Percentiles rank a stretch among this genome's conserved stretches.
phyloP scores from a whole-genome alignment of 2,329 filamentous ascomycete species.

The Ophiocordyceps australis region DNA sequence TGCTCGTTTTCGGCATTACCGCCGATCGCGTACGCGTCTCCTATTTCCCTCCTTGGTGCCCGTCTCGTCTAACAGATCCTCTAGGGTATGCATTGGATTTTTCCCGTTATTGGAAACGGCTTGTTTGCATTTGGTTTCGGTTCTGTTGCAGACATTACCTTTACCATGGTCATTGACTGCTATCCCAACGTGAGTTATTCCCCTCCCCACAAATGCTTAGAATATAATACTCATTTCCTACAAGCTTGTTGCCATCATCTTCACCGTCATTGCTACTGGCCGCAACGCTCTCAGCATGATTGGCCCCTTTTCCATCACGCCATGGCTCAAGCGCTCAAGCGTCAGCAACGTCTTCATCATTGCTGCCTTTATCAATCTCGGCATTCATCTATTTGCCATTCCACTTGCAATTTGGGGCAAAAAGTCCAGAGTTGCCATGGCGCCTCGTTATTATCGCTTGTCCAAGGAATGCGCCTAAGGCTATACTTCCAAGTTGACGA shows the following conservation, averaged over 20 bases:
- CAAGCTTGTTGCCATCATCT: constrained; percentile 7
- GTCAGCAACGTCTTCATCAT: constrained; percentile 6
- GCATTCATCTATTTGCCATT: constrained; percentile 5
- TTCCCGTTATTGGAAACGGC: constrained; percentile 14
- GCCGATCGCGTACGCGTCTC: background rate
- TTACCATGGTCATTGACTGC: constrained; percentile 18
- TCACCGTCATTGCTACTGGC: constrained; percentile 7
- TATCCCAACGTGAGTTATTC: constrained; percentile 12
- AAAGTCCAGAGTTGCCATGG: background rate
- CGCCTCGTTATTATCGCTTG: background rate
- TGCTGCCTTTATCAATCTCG: constrained; percentile 1
- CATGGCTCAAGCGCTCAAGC: constrained; percentile 7
- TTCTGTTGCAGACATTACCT: constrained; percentile 11
- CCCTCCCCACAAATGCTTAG: too few species aligned
- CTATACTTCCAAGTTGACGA: too few species aligned
- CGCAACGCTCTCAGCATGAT: constrained; percentile 7
- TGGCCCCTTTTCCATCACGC: constrained; percentile 5
- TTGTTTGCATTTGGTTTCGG: constrained; percentile 7
- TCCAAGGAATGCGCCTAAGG: background rate
- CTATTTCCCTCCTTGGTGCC: background rate
- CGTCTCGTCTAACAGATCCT: background rate
- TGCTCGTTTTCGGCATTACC: constrained; percentile 1
- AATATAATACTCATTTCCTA: background rate
- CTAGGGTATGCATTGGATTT: constrained; percentile 1
- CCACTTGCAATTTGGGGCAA: constrained; percentile 8